Conservation (phyloP, 1,284 basidiomycete genomes). For the Phylloboletellus chloephorus region DNA sequence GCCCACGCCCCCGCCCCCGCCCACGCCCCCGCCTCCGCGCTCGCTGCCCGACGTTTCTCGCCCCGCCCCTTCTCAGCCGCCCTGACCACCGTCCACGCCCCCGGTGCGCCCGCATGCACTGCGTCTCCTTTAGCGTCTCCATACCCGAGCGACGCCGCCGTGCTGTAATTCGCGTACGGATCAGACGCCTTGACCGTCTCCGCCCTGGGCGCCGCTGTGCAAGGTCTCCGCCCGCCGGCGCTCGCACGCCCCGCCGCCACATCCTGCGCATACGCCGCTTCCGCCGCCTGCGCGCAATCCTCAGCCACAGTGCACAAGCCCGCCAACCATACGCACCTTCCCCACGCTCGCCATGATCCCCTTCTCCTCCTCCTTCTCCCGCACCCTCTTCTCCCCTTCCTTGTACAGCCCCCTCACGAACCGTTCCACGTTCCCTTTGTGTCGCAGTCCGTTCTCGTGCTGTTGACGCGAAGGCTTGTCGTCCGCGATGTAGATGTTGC, state of each 20-base stretch:
- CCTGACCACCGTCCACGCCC: slow-evolving; percentile 74
- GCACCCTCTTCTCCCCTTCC: slow-evolving; percentile 81
- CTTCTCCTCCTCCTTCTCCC: slow-evolving; percentile 82
- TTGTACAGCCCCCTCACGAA: slow-evolving; percentile 93
- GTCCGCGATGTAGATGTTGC: slow-evolving; percentile 88
- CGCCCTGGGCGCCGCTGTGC: slow-evolving; percentile 40
- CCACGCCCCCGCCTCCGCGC: slow-evolving; percentile 35
- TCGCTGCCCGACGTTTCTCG: slow-evolving; percentile 32
- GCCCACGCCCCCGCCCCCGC: too few species aligned
- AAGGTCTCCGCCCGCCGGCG: slow-evolving; percentile 4
- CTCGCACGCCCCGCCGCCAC: slow-evolving; percentile 56
- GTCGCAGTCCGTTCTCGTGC: slow-evolving; percentile 90
- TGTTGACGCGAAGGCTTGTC: slow-evolving; percentile 89
- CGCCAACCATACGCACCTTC: slow-evolving; percentile 42
- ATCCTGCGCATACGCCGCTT: slow-evolving; percentile 69
- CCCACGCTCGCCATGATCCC: slow-evolving; percentile 85
- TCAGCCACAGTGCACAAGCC: not conserved
- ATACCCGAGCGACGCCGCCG: slow-evolving; percentile 77
- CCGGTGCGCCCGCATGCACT: slow-evolving; percentile 68
- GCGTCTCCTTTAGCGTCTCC: slow-evolving; percentile 67
- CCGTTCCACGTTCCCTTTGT: slow-evolving; percentile 91
- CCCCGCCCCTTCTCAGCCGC: slow-evolving; percentile 14
- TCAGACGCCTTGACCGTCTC: slow-evolving; percentile 52
- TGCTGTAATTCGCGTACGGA: slow-evolving; percentile 81
- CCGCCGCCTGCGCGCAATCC: slow-evolving; percentile 51